Base-by-base conservation (phyloP, 768 basidiomycete genomes). In the Russula sp. region DNA sequence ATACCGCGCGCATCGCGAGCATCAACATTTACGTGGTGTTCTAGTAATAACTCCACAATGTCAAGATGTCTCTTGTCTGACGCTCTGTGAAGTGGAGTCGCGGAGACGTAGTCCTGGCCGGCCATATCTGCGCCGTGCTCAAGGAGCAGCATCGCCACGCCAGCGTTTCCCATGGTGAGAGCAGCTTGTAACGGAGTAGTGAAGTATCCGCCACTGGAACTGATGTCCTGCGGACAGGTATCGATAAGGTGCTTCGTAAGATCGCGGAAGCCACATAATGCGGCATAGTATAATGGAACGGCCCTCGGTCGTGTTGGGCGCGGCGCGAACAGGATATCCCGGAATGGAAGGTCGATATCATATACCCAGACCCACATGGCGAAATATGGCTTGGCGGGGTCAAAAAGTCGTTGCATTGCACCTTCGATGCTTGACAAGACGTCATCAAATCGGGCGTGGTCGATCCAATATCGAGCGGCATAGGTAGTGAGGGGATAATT, bases 331-430 rank as follows among this genome's bases (percentile, higher is more conserved):
- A 54, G 18, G n/a, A 34, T n/a, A 3, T 32, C 28, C 14, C 51
- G 51, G 16, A 53, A 53, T n/a, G 51, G 30, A n/a, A 36, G 5
- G n/a, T 54, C 53, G 13, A 54, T 36, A n/a, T 54, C 53, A n/a
- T 24, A 54, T 24, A 54, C 11, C 53, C 53, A 36, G 6, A 36
- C n/a, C 53, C 53, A 36, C 3, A n/a, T 36, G 13, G 53, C 20
- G 34, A 54, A 36, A 5, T 54, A 34, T 24, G 53, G 13, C 11
- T 36, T 7, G n/a, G 10, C 2, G 14, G 32, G 34, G n/a, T 54
- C 53, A 36, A 54, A 54, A 36, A 54, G 53, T 36, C 20, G 34
- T 9, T 54, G 0, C 32, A 34, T 36, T 1, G 4, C 53, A 36
- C 14, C n/a, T 34, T 36, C 13, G n/a, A 54, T 36, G n/a, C 5